These are phyloP conservation scores for Microbotryum saponariae DNA, from an alignment of 1,284 basidiomycete genomes.

Conservation along the genomic window DNA sequence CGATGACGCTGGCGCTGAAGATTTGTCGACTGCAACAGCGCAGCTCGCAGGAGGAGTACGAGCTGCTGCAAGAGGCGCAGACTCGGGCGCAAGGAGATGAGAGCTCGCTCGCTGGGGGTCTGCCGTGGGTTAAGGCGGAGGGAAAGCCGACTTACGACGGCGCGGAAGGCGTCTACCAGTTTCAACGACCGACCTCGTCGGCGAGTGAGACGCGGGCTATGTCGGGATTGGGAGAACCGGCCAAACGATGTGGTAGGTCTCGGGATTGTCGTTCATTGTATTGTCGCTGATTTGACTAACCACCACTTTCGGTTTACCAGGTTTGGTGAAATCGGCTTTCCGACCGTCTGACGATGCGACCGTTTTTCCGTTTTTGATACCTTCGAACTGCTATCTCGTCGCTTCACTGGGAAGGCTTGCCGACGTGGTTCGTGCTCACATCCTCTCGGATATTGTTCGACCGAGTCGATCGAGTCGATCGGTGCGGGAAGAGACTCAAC, in stretches of 20 bases:
- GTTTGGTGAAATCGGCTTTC: constrained; percentile 35
- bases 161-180: constrained; percentile 35
- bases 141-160: constrained; percentile 10
- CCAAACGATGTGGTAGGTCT: constrained; percentile 4
- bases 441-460: background rate
- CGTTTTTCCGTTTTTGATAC: constrained; percentile 33
- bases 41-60: constrained; percentile 23
- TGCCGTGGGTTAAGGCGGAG: background rate
- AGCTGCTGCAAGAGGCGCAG: constrained; percentile 5
- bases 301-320: constrained; percentile 14
- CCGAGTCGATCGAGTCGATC: background rate
- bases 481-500: background rate
- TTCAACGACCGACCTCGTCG: constrained; percentile 26
- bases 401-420: constrained; percentile 15
- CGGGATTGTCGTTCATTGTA: no score
- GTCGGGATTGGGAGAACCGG: constrained; percentile 33
- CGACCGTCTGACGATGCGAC: constrained; percentile 35
- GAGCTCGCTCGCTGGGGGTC: no score
- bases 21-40: constrained; percentile 31
- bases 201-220: constrained; percentile 33
- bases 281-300: background rate
- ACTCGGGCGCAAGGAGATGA: no score
- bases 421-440: constrained; percentile 11
- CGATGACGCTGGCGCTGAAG: constrained; percentile 29
- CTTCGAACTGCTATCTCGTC: constrained; percentile 30